These are phyloP conservation scores for Saraca asoca DNA, from an alignment of 331 rosid genomes.

Conservation along the genomic window DNA sequence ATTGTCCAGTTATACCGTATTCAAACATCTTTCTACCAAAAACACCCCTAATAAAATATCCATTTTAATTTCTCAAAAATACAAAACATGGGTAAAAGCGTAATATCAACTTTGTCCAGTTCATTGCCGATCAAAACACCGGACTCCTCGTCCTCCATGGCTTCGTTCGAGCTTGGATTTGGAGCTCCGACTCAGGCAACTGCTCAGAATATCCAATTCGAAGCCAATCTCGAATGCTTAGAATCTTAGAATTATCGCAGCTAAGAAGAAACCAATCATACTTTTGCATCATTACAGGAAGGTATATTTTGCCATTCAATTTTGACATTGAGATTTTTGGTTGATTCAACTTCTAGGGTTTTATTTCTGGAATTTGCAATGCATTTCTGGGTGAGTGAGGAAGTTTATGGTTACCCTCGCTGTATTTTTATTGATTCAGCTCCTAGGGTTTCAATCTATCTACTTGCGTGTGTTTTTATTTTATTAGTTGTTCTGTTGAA, in stretches of 20 bases:
- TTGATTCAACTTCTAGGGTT: slow-evolving; percentile 45
- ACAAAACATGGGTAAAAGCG: slow-evolving; percentile 46
- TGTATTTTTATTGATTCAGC: slow-evolving; percentile 43
- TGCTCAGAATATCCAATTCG: slow-evolving; percentile 37
- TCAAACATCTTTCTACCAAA: not conserved
- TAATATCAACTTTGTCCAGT: slow-evolving; percentile 44
- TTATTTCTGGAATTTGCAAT: slow-evolving; percentile 33
- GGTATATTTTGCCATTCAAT: slow-evolving; percentile 43
- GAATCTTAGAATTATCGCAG: slow-evolving; percentile 35
- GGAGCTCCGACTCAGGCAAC: slow-evolving; percentile 51
- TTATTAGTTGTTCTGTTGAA: slow-evolving; percentile 5
- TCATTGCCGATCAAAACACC: slow-evolving; percentile 79
- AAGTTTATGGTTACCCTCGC: slow-evolving; percentile 35
- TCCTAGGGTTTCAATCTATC: slow-evolving; percentile 55
- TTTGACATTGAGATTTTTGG: slow-evolving; percentile 34
- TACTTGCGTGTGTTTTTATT: slow-evolving; percentile 3
- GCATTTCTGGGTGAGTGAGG: slow-evolving; percentile 25
- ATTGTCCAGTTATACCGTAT: slow-evolving; percentile 39
- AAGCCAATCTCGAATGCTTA: slow-evolving; percentile 28
- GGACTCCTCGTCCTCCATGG: slow-evolving; percentile 68
- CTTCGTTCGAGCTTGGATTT: slow-evolving; percentile 71
- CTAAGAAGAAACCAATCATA: slow-evolving; percentile 32
- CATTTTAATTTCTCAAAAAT: not conserved
- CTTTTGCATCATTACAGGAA: slow-evolving; percentile 40
- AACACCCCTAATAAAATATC: slow-evolving; percentile 19